Evolutionary conservation across 2,329 filamentous ascomycete genomes (phyloP).

Genomic region (Magnaporthiopsis poae): DNA sequence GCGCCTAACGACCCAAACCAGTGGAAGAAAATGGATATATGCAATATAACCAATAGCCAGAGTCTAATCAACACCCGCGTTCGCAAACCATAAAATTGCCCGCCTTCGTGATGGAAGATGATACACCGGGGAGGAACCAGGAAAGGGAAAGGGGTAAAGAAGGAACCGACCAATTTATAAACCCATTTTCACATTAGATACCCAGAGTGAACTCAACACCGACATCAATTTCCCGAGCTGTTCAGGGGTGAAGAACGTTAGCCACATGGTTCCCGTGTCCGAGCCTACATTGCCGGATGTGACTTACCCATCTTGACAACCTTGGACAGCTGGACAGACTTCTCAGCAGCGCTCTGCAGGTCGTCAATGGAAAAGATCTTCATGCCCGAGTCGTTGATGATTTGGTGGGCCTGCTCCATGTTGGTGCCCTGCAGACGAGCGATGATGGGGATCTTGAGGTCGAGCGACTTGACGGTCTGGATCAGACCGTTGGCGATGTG

Average conservation of each 20-base stretch:
- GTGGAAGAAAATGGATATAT: not conserved
- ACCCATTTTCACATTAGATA: conserved; percentile 51
- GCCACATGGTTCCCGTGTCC: conserved; percentile 13
- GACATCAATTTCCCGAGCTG: conserved; percentile 89
- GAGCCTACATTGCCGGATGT: conserved; percentile 9
- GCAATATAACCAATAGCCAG: not conserved
- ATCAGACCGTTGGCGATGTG: conserved; percentile 94
- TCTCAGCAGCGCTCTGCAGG: conserved; percentile 92
- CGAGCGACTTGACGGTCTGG: conserved; percentile 86
- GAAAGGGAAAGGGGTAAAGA: not conserved
- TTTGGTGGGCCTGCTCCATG: conserved; percentile 85
- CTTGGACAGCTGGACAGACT: conserved; percentile 97
- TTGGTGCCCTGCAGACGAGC: conserved; percentile 97
- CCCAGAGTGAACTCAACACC: conserved; percentile 90
- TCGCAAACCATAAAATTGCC: not conserved
- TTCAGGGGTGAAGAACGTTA: not conserved
- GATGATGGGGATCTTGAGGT: conserved; percentile 93
- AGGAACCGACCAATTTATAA: conserved; percentile 11
- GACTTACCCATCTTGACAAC: conserved; percentile 91
- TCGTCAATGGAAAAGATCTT: conserved; percentile 99
- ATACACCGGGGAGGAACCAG: not conserved
- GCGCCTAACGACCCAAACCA: not conserved
- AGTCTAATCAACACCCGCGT: not conserved
- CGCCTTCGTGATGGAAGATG: not conserved
- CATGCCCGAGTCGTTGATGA: conserved; percentile 91